Conservation (phyloP, 2,329 filamentous ascomycete genomes). For the Fusarium sp. region DNA sequence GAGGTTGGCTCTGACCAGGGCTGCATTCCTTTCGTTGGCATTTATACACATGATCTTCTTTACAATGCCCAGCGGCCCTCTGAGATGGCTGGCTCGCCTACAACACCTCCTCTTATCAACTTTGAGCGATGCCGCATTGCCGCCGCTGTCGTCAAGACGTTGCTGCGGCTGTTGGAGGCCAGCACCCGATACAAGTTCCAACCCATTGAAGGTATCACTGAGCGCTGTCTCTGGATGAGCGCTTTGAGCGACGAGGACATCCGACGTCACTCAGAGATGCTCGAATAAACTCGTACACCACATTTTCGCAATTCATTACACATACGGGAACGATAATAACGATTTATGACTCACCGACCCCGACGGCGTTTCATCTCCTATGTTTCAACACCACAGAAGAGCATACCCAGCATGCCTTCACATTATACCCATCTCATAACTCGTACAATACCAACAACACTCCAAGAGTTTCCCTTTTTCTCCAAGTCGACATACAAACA, state of each 20-base stretch:
- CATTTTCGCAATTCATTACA: constrained; percentile 4
- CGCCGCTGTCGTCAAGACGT: constrained; percentile 81
- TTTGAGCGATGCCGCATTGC: constrained; percentile 84
- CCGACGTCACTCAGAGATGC: constrained; percentile 60
- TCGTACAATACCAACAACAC: background rate
- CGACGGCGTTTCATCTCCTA: constrained; percentile 33
- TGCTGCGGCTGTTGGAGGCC: constrained; percentile 81
- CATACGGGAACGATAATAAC: constrained; percentile 24
- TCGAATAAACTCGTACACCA: constrained; percentile 52
- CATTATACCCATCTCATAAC: constrained; percentile 30
- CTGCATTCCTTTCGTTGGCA: constrained; percentile 86
- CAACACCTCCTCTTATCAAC: constrained; percentile 77
- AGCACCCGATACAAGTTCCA: constrained; percentile 80
- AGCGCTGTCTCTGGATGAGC: constrained; percentile 87
- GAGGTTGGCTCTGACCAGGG: constrained; percentile 74
- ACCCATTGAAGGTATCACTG: constrained; percentile 80
- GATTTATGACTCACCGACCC: constrained; percentile 37
- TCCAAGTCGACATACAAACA: constrained; percentile 7
- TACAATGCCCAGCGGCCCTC: constrained; percentile 84
- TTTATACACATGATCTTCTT: constrained; percentile 85
- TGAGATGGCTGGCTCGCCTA: constrained; percentile 75
- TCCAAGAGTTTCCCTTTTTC: background rate
- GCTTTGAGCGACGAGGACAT: constrained; percentile 83
- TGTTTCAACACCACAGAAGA: constrained; percentile 33
- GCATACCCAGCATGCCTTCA: constrained; percentile 36